Evolutionary conservation across 2,329 filamentous ascomycete genomes (phyloP).

Genomic region (Coleophoma eucalyptorum): DNA sequence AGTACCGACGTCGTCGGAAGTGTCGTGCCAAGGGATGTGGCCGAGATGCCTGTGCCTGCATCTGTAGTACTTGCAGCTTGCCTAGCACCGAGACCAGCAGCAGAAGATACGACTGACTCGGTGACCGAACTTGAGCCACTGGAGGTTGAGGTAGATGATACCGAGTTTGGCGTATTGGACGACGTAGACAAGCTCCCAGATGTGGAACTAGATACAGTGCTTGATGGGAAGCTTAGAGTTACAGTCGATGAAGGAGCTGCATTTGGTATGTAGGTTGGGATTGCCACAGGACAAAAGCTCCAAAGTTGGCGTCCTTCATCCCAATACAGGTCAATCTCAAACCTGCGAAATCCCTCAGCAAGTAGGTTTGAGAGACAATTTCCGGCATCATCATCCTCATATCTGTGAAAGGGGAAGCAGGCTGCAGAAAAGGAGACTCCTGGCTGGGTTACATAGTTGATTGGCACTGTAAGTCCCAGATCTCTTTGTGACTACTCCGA

Average conservation of each 20-base stretch:
- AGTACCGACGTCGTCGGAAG: slow-evolving; percentile 11
- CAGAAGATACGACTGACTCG: neutral
- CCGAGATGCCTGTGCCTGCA: slow-evolving; percentile 3
- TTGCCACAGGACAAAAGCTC: slow-evolving; percentile 57
- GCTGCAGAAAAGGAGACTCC: slow-evolving; percentile 52
- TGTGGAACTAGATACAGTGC: neutral
- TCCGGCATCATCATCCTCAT: slow-evolving; percentile 43
- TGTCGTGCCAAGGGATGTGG: slow-evolving; percentile 14
- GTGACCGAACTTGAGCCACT: neutral
- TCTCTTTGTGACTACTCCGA: slow-evolving; percentile 52
- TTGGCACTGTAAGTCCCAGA: slow-evolving; percentile 52
- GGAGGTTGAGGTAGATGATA: neutral
- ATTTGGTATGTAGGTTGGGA: slow-evolving; percentile 30
- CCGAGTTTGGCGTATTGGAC: neutral
- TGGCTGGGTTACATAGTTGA: slow-evolving; percentile 57
- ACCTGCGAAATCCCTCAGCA: slow-evolving; percentile 51
- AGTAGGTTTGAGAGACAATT: slow-evolving; percentile 61
- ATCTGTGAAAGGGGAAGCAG: slow-evolving; percentile 53
- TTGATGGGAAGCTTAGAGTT: slow-evolving; percentile 19
- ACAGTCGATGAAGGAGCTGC: slow-evolving; percentile 15
- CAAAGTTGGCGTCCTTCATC: slow-evolving; percentile 48
- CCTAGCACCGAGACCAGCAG: neutral
- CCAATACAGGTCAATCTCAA: slow-evolving; percentile 62
- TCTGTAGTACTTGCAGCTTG: neutral
- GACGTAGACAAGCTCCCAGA: neutral